Evolutionary conservation across 2,329 filamentous ascomycete species (phyloP).

Genomic region (Hortaea sp.): DNA sequence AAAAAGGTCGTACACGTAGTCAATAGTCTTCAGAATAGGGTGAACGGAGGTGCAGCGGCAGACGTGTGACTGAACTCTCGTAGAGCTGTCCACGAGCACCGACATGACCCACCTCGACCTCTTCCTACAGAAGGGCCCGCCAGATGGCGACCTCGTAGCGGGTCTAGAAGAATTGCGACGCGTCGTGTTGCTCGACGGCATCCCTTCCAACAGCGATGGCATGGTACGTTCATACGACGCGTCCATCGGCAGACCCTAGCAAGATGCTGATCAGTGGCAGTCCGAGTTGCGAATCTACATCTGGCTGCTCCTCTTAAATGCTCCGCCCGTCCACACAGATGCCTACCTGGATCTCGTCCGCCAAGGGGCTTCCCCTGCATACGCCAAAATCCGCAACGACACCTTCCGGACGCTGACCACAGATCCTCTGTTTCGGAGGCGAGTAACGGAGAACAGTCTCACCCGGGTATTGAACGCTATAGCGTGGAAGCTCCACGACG

Average conservation of each 20-base stretch:
- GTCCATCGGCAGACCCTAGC: not conserved
- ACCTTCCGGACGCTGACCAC: slow-evolving; percentile 94
- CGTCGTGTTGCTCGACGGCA: slow-evolving; percentile 64
- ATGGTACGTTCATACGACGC: slow-evolving; percentile 50
- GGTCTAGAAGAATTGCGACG: slow-evolving; percentile 62
- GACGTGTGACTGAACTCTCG: no score
- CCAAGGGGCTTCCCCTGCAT: slow-evolving; percentile 85
- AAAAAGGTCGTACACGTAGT: no score
- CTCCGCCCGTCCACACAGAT: slow-evolving; percentile 74
- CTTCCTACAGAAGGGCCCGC: slow-evolving; percentile 70
- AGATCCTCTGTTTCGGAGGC: slow-evolving; percentile 89
- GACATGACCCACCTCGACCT: slow-evolving; percentile 29
- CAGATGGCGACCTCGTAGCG: slow-evolving; percentile 55
- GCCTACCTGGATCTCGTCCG: slow-evolving; percentile 84
- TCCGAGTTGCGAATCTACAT: slow-evolving; percentile 89
- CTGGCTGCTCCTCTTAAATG: slow-evolving; percentile 88
- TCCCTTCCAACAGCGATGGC: slow-evolving; percentile 69
- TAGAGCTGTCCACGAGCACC: not conserved
- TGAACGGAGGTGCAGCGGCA: no score
- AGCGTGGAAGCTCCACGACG: slow-evolving; percentile 86
- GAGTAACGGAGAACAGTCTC: slow-evolving; percentile 88
- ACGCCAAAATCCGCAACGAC: slow-evolving; percentile 96
- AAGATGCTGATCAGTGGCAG: slow-evolving; percentile 36
- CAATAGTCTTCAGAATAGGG: no score
- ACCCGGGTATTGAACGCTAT: slow-evolving; percentile 91